A percentile compares a stretch with the other conserved stretches of the same genome.
phyloP scores from a whole-genome alignment of 2,329 filamentous ascomycete species.

The Colletotrichum chrysophilum region DNA sequence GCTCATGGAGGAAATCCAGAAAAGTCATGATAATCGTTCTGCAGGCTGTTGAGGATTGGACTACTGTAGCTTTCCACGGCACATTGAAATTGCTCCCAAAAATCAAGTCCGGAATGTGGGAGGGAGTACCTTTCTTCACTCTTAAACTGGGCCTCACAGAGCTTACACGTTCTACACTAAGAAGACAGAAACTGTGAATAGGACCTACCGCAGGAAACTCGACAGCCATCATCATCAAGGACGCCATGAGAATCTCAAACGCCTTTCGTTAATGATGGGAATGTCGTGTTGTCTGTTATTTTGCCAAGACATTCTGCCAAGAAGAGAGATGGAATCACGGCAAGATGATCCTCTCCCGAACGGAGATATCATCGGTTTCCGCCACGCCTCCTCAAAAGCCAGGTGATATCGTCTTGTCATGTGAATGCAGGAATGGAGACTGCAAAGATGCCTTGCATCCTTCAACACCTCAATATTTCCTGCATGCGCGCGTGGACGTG shows the following conservation, averaged over 20 bases:
- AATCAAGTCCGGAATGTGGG: not conserved
- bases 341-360: not conserved
- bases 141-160: not conserved
- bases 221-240: not conserved
- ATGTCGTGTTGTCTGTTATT: not conserved
- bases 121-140: not conserved
- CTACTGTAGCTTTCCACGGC: not conserved
- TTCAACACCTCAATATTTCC: not conserved
- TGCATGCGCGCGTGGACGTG: not conserved
- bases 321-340: not conserved
- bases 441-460: not conserved
- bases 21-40: rapidly evolving
- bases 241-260: not conserved
- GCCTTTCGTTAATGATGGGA: not conserved
- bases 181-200: not conserved
- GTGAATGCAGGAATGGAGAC: not conserved
- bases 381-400: not conserved
- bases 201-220: not conserved
- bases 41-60: not conserved
- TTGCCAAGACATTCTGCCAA: not conserved
- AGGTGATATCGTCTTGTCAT: not conserved
- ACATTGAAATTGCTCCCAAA: not conserved
- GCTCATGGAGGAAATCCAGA: not conserved
- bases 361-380: not conserved
- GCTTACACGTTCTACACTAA: not conserved